phyloP scores from a whole-genome alignment of 2,329 filamentous ascomycete species.

The Xylaria sp. region DNA sequence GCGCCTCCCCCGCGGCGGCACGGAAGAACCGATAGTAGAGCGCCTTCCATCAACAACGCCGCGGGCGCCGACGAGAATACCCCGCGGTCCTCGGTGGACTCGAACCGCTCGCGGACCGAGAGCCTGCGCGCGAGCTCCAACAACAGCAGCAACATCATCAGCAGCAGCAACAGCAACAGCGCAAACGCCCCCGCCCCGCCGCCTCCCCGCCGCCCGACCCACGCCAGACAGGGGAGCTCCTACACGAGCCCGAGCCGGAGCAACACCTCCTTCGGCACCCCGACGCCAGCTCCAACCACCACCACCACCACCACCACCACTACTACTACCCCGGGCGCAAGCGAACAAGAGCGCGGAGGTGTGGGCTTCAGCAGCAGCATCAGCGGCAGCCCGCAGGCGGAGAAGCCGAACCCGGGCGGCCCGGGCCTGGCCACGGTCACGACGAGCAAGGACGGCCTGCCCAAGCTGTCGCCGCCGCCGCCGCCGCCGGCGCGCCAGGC shows the following conservation, averaged over 20 bases:
- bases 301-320: constrained; percentile 17
- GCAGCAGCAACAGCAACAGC: constrained; percentile 35
- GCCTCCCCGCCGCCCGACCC: constrained; percentile 54
- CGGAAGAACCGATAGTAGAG: constrained; percentile 49
- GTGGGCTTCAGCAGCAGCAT: constrained; percentile 11
- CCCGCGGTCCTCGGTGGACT: constrained; percentile 55
- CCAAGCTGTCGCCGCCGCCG: constrained; percentile 44
- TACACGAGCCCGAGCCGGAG: constrained; percentile 36
- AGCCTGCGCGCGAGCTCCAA: constrained; percentile 46
- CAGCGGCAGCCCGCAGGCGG: constrained; percentile 9
- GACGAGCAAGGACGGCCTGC: constrained; percentile 27
- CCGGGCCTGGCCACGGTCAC: constrained; percentile 21
- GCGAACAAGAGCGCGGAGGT: constrained; percentile 25
- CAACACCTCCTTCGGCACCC: constrained; percentile 20
- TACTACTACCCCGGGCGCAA: constrained; percentile 17
- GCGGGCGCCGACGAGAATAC: constrained; percentile 41
- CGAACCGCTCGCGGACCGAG: constrained; percentile 49
- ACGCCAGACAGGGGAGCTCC: constrained; percentile 36
- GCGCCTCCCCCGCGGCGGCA: constrained; percentile 57
- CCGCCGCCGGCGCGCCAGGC: constrained; percentile 50
- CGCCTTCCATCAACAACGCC: constrained; percentile 23
- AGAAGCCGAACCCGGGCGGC: constrained; percentile 2
- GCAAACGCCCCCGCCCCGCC: constrained; percentile 52
- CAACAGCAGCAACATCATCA: constrained; percentile 29
- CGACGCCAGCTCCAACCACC: constrained; percentile 15